Percentiles rank a stretch among this genome's conserved stretches.
These are phyloP conservation scores for Diddensiella transvaalensis DNA, from an alignment of 805 yeast genomes.

Conservation along the genomic window DNA sequence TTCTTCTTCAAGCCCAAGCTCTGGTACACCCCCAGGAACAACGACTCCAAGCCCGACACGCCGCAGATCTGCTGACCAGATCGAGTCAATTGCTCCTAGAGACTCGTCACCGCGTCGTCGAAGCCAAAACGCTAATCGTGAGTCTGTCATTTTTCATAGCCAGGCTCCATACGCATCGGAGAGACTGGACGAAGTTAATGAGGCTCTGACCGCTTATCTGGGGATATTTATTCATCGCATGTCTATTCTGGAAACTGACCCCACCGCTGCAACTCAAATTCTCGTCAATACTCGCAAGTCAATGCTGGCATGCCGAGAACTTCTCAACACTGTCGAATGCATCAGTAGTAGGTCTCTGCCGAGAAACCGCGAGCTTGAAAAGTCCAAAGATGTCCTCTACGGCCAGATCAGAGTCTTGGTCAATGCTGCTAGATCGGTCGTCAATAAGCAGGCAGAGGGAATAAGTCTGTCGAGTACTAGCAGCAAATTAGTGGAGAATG, in stretches of 20 bases:
- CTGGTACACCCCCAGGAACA: not conserved
- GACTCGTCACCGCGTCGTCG: constrained; percentile 1
- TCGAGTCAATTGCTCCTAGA: not conserved
- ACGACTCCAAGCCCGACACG: constrained; percentile 1
- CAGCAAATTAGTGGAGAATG: constrained; percentile 25
- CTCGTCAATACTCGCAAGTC: constrained; percentile 36
- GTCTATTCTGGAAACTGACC: constrained; percentile 27
- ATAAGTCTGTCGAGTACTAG: not conserved
- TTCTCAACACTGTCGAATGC: constrained; percentile 35
- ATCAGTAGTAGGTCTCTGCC: constrained; percentile 28
- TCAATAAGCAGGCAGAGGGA: constrained; percentile 20
- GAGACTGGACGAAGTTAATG: constrained; percentile 35
- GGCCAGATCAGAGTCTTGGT: constrained; percentile 34
- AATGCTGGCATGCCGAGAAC: constrained; percentile 39
- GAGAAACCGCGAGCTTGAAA: constrained; percentile 30
- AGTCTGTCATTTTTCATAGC: constrained; percentile 25
- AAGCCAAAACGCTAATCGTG: constrained; percentile 15
- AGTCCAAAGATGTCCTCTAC: constrained; percentile 33
- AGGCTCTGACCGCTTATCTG: constrained; percentile 34
- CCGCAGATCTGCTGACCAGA: not conserved
- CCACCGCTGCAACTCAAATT: constrained; percentile 31
- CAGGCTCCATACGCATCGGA: constrained; percentile 30
- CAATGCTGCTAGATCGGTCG: constrained; percentile 36
- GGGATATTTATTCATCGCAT: constrained; percentile 32
- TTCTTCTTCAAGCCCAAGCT: not conserved